phyloP scores from a whole-genome alignment of 495 filamentous ascomycete genomes.

The Aspergillus ellipticus region DNA sequence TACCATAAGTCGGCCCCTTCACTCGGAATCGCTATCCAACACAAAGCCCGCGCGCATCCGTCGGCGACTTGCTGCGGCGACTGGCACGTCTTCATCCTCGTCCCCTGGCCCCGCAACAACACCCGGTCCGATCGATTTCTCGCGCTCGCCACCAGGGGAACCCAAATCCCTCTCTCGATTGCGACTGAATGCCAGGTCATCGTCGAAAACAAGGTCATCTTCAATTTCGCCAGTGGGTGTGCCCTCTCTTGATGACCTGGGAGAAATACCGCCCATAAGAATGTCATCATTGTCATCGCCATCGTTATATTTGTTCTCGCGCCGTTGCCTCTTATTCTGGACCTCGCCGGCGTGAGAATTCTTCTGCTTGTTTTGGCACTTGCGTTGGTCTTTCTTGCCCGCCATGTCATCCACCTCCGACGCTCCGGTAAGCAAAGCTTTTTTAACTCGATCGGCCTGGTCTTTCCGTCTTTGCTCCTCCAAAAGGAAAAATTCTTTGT shows the following conservation, averaged over 20 bases:
- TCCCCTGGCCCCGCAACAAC: slow-evolving; percentile 7
- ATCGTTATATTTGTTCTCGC: slow-evolving; percentile 15
- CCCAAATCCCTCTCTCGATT: slow-evolving; percentile 17
- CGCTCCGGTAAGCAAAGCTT: slow-evolving; percentile 51
- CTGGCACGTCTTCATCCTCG: slow-evolving; percentile 30
- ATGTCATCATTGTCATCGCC: slow-evolving; percentile 28
- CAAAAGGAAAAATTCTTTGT: slow-evolving; percentile 66
- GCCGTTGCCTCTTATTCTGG: slow-evolving; percentile 35
- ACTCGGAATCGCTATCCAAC: slow-evolving; percentile 52
- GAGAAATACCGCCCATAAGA: slow-evolving; percentile 31
- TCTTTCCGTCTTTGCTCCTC: slow-evolving; percentile 56
- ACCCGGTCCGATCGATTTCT: slow-evolving; percentile 6
- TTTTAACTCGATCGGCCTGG: slow-evolving; percentile 46
- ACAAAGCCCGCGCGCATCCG: slow-evolving; percentile 46
- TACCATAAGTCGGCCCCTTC: slow-evolving; percentile 12
- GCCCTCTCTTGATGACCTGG: slow-evolving; percentile 11
- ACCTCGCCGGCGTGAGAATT: slow-evolving; percentile 14
- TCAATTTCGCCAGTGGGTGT: not conserved
- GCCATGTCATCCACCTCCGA: slow-evolving; percentile 41
- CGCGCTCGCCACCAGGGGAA: slow-evolving; percentile 13
- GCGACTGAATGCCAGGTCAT: slow-evolving; percentile 36
- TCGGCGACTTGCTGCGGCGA: slow-evolving; percentile 28
- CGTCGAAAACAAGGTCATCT: slow-evolving; percentile 19
- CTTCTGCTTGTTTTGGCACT: slow-evolving; percentile 30
- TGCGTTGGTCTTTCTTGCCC: slow-evolving; percentile 24